Evolutionary conservation across 306 rosid species (phyloP).

Genomic region (Hippophae rhamnoides): DNA sequence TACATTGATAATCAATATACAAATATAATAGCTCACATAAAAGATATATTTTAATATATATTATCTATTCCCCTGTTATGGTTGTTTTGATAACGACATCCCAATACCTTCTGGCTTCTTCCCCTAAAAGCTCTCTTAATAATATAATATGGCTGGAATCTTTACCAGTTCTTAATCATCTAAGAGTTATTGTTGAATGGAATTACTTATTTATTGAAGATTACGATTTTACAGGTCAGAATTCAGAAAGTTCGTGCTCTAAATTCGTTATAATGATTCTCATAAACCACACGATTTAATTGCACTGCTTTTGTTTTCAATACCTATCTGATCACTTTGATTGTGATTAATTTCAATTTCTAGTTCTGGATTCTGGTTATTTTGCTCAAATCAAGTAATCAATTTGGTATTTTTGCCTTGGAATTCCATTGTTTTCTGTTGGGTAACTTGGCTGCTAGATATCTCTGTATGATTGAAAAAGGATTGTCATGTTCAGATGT

Average conservation of each 20-base stretch:
- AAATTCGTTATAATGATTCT: conserved; percentile 6
- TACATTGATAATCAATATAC: too few relatives aligned
- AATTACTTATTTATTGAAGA: conserved; percentile 18
- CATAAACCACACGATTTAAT: conserved; percentile 16
- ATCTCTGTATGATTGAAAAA: background rate
- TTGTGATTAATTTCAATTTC: conserved; percentile 15
- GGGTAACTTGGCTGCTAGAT: background rate
- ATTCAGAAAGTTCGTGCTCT: background rate
- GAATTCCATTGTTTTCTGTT: background rate
- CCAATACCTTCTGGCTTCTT: too few relatives aligned
- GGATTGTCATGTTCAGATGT: conserved; percentile 3
- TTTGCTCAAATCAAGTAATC: conserved; percentile 14
- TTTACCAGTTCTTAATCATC: conserved; percentile 33
- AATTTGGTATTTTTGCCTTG: background rate
- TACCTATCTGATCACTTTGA: conserved; percentile 14
- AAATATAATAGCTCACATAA: too few relatives aligned
- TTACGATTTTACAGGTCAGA: conserved; percentile 30
- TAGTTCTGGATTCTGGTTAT: conserved; percentile 21
- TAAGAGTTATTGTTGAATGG: conserved; percentile 45
- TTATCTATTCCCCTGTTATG: too few relatives aligned
- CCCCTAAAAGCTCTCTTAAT: background rate
- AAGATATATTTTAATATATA: too few relatives aligned
- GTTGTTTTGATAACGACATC: too few relatives aligned
- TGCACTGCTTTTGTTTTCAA: background rate
- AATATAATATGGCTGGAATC: conserved; percentile 32